Evolutionary conservation across 495 filamentous ascomycete species (phyloP).

Genomic region (Friedmanniomyces simplex): DNA sequence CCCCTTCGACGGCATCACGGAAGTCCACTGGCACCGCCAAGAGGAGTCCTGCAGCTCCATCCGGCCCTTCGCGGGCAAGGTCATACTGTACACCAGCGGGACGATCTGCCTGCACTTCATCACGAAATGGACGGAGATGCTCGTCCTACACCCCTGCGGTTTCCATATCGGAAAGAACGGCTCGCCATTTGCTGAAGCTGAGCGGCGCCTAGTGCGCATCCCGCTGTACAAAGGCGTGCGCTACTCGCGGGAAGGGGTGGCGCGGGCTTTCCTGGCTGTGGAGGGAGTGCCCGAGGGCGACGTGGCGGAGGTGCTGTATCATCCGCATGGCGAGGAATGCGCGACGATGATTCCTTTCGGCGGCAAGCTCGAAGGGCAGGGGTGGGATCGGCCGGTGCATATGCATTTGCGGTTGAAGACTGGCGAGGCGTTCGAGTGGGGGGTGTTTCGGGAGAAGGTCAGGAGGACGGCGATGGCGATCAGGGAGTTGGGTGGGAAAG

Average conservation of each 20-base stretch:
- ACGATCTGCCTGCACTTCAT: not conserved
- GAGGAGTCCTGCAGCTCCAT: not conserved
- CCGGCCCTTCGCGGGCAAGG: not conserved
- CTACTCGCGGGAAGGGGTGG: too few species aligned
- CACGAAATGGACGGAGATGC: not conserved
- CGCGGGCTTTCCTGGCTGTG: too few species aligned
- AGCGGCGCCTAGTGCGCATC: too few species aligned
- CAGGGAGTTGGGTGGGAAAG: too few species aligned
- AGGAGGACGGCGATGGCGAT: too few species aligned
- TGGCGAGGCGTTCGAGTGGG: too few species aligned
- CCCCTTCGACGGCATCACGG: not conserved
- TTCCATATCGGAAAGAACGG: not conserved
- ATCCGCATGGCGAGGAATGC: not conserved
- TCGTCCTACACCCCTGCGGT: not conserved
- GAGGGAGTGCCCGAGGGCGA: not conserved
- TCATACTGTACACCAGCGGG: not conserved
- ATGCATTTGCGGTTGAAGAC: not conserved
- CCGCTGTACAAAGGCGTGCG: too few species aligned
- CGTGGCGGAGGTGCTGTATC: not conserved
- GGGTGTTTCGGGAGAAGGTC: too few species aligned
- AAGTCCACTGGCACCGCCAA: not conserved
- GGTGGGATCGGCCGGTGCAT: not conserved
- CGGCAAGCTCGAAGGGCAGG: not conserved
- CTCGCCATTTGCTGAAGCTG: too few species aligned
- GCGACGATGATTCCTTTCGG: not conserved